Evolutionary conservation across 352 stramenopile species (phyloP), one percentile per base, ranked within the genome.

Genomic region (Phytopythium boreale): DNA sequence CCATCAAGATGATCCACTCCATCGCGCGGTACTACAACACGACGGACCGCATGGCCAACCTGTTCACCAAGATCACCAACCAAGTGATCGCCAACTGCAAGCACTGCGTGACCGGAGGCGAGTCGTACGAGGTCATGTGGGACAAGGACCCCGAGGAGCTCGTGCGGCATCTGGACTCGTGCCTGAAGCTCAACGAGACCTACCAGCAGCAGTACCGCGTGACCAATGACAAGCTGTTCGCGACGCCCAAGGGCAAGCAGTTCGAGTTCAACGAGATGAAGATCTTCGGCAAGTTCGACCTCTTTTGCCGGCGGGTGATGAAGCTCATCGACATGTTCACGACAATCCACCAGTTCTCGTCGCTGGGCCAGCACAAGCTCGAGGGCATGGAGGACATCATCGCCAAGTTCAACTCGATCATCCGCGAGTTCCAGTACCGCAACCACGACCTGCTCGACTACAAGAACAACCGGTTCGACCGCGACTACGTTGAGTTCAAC

Each of bases 271-370:
- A 98, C 70, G 96, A 99, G 71, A 98, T 98, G 82, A 97, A 98
- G 71, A 98, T 99, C 61, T 99, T 99, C 75, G 96, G 97, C 62
- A 98, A 99, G 65, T 99, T 99, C 64, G 97, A 99, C 65, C 75
- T 99, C 8, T 99, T 99, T 69, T 98, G 95, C 70, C 80, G 97
- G 7, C 92, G 97, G 46, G 88, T 99, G 15, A 97, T 98, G 74
- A 99, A 99, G 74, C 84, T 99, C 37, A 99, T 99, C 64, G 97
- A 99, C 67, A 98, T 99, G 96, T 99, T 99, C 71, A 98, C 89
- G 59, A 99, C 97, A 9, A 98, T 99, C 62, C 95, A 99, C 66
- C 95, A 98, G 76, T 98, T 98, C 61, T 94, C 88, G 37, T 91
- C 86, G 8, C 74, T 98, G 0, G 92, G 87, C 0, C 83, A 97